A percentile compares a stretch with the other conserved stretches of the same genome.
Conservation (phyloP, 192 early-diverging fungal genomes). For the Backusella morwellensis region DNA sequence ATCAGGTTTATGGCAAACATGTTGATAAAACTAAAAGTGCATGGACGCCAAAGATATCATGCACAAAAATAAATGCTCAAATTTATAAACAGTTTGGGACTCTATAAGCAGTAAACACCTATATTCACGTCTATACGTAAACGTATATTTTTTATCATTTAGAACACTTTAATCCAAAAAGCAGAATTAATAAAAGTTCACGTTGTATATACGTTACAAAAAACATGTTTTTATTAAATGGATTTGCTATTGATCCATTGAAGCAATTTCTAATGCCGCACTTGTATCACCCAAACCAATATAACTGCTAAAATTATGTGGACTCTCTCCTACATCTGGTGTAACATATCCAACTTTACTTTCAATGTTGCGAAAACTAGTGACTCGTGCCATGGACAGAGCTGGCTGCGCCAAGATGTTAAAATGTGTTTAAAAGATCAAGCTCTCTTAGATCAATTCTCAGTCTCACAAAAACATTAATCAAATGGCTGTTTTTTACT, state of each 20-base stretch:
- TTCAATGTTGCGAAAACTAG: constrained; percentile 1
- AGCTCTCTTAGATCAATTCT: not conserved
- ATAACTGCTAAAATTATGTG: constrained; percentile 2
- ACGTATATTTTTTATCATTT: not conserved
- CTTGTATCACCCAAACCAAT: not conserved
- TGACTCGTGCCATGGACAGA: not conserved
- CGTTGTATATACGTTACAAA: not conserved
- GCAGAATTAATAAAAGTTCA: not conserved
- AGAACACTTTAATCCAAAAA: not conserved
- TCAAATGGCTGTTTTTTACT: not conserved
- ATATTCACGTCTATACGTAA: not conserved
- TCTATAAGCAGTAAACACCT: not conserved
- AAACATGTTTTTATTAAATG: constrained; percentile 8
- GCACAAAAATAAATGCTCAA: not conserved
- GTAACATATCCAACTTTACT: constrained; percentile 1
- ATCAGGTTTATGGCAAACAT: not conserved
- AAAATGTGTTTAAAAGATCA: not conserved
- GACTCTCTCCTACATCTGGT: constrained; percentile 1
- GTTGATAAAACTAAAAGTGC: not conserved
- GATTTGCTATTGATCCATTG: constrained; percentile 3
- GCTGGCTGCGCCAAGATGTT: not conserved
- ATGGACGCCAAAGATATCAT: not conserved
- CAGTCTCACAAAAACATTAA: not conserved
- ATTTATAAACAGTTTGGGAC: not conserved
- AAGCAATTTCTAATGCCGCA: not conserved